Evolutionary conservation across 2,329 filamentous ascomycete species (phyloP).

Genomic region (Aspergillus pseudoviridinutans): DNA sequence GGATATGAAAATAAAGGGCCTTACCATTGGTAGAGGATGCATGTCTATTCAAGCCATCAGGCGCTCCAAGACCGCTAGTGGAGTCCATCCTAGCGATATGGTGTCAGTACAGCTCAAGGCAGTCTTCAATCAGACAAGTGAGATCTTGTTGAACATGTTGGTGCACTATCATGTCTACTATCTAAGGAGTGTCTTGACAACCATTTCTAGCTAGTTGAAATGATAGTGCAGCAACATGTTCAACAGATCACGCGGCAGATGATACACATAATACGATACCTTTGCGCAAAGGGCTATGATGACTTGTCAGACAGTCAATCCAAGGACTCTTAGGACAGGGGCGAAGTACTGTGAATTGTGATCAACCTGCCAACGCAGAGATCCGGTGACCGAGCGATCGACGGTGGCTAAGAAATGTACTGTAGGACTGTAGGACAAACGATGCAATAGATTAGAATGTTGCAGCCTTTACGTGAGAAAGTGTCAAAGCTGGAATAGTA

Average conservation of each 20-base stretch:
- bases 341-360: slow-evolving; percentile 14
- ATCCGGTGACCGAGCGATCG: slow-evolving; percentile 34
- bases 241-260: slow-evolving; percentile 1
- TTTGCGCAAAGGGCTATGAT: slow-evolving; percentile 10
- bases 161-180: no score
- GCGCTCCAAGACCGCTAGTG: neutral
- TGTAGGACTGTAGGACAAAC: neutral
- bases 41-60: neutral
- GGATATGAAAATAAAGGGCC: neutral
- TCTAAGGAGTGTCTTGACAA: no score
- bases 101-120: neutral
- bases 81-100: neutral
- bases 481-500: neutral
- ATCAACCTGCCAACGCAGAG: slow-evolving; percentile 32
- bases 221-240: no score
- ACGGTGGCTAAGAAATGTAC: slow-evolving; percentile 13
- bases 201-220: no score
- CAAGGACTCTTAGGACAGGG: slow-evolving; percentile 5
- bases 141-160: no score
- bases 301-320: slow-evolving; percentile 11
- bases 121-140: neutral
- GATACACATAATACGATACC: neutral
- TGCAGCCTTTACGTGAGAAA: neutral
- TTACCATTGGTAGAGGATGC: neutral
- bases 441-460: neutral